These are phyloP conservation scores for Penicillium coffeae DNA, from an alignment of 495 filamentous ascomycete species.

Conservation along the genomic window DNA sequence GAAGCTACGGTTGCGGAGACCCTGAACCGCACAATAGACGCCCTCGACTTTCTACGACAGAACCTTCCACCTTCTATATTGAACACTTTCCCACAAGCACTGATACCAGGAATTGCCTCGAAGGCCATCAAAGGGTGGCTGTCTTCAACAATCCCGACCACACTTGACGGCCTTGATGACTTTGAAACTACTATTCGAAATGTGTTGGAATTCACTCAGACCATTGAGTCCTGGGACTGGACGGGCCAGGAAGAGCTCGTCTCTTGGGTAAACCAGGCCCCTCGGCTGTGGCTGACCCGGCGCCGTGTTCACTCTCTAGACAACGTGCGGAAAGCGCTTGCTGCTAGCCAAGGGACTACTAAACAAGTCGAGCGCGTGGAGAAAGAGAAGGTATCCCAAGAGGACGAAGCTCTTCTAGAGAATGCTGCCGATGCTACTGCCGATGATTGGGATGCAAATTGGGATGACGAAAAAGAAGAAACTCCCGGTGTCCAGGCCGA, in stretches of 20 bases:
- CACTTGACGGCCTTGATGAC: constrained; percentile 59
- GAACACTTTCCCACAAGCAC: constrained; percentile 55
- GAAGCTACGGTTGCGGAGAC: constrained; percentile 27
- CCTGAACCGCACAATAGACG: constrained; percentile 48
- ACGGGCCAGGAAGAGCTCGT: constrained; percentile 63
- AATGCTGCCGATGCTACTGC: constrained; percentile 46
- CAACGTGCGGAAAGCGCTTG: constrained; percentile 63
- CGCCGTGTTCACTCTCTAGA: constrained; percentile 74
- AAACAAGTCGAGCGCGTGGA: constrained; percentile 78
- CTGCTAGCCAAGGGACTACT: constrained; percentile 56
- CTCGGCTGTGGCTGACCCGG: constrained; percentile 81
- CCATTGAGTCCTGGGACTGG: constrained; percentile 61
- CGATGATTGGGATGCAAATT: constrained; percentile 73
- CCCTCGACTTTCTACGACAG: constrained; percentile 62
- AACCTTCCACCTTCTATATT: constrained; percentile 62
- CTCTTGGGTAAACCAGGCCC: constrained; percentile 76
- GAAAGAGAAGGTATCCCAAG: constrained; percentile 67
- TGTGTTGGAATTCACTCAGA: constrained; percentile 59
- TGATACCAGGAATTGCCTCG: constrained; percentile 63
- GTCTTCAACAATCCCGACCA: constrained; percentile 67
- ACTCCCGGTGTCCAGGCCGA: constrained; percentile 23
- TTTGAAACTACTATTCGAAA: constrained; percentile 63
- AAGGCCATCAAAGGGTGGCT: constrained; percentile 71
- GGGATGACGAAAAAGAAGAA: constrained; percentile 62
- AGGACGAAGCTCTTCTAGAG: constrained; percentile 59